Base-by-base conservation (phyloP, 371 early-diverging fungal genomes). In the Apophysomyces sp. region DNA sequence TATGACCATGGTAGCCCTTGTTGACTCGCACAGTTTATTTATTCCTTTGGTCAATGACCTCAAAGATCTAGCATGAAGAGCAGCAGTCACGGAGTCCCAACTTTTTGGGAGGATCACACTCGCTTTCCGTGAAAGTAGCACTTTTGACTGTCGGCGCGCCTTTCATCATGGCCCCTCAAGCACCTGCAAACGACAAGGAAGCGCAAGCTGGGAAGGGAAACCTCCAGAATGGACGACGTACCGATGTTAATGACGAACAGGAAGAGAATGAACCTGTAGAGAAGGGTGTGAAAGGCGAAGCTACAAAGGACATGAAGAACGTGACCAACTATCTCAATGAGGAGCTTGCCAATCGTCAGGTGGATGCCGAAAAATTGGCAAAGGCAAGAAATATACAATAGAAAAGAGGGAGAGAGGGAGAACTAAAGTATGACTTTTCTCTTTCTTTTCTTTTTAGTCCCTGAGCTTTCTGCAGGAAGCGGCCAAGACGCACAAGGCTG, bases 241-340 rank as follows among this genome's bases (percentile, higher is more conserved):
- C 31, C 16, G 57, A 60, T 52, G 59, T 30, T 6, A 62, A 67
- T n/a, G 73, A 72, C 15, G 77, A 66, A 24, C 66, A 77, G 39
- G 73, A 74, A 29, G 66, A 65, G 15, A 56, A 67, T 30, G 76
- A 75, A 36, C 60, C 67, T 13, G 63, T 64, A 13, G 67, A 72
- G 60, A 71, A 64, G 52, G 81, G 81, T 40, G 63, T 60, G 55
- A 71, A 71, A 58, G 81, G 76, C 24, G 67, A 74, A 60, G 81
- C 81, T 2, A 67, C 40, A 57, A 80, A 80, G 52, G 81, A 80
- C 56, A 77, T 80, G 77, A 61, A 69, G 61, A 70, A 73, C 52
- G 81, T 80, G 21, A 68, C 75, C 26, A 76, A 71, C 28, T 75
- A 69, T 44, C 63, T 73, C 44, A 70, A 69, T 55, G 81, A 77